phyloP scores from a whole-genome alignment of 805 yeast genomes.

The Kodamaea kaohsiungensis region DNA sequence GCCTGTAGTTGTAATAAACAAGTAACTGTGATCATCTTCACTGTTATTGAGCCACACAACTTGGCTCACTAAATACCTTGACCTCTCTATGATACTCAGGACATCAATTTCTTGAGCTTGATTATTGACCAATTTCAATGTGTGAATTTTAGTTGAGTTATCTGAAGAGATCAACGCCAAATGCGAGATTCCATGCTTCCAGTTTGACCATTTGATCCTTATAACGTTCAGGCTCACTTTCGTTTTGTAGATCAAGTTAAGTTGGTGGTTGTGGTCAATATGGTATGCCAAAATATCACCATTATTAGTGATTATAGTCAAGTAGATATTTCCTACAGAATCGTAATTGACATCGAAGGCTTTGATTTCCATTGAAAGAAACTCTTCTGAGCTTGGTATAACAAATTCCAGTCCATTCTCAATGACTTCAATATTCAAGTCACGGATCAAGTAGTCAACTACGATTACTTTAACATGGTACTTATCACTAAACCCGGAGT shows the following conservation, averaged over 20 bases:
- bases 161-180: conserved; percentile 17
- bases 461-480: conserved; percentile 27
- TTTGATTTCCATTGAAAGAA: conserved; percentile 24
- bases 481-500: conserved; percentile 21
- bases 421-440: conserved; percentile 20
- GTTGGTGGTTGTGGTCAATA: conserved; percentile 8
- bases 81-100: neutral
- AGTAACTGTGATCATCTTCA: neutral
- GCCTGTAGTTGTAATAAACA: conserved; percentile 13
- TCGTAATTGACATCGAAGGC: conserved; percentile 20
- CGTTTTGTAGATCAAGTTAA: neutral
- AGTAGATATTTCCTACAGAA: conserved; percentile 1
- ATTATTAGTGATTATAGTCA: conserved; percentile 16
- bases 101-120: neutral
- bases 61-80: conserved; percentile 11
- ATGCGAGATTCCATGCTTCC: neutral
- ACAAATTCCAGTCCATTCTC: conserved; percentile 21
- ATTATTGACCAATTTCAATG: neutral
- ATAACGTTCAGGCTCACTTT: conserved; percentile 8
- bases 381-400: conserved; percentile 21
- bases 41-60: conserved; percentile 9
- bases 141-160: conserved; percentile 15
- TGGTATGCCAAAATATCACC: conserved; percentile 18
- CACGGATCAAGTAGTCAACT: conserved; percentile 26
- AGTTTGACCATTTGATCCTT: conserved; percentile 18